Percentiles rank a stretch among this genome's conserved stretches.
phyloP scores from a whole-genome alignment of 192 early-diverging fungal species.

The Backusella macrospora region DNA sequence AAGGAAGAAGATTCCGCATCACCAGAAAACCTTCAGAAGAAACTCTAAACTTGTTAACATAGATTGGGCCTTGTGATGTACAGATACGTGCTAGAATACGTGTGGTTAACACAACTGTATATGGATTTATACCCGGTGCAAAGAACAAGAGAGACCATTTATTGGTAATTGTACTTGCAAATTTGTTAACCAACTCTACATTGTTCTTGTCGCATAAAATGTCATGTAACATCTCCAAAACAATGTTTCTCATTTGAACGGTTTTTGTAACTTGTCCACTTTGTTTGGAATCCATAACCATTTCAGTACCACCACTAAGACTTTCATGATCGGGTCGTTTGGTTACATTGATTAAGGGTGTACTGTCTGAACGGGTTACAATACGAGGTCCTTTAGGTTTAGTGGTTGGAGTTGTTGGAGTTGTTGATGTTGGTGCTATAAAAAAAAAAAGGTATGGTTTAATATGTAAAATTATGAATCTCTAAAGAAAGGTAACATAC shows the following conservation, averaged over 20 bases:
- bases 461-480: background rate
- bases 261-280: background rate
- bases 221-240: slow-evolving; percentile 69
- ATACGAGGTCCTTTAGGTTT: background rate
- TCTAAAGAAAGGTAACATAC: slow-evolving; percentile 29
- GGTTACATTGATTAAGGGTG: background rate
- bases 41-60: slow-evolving; percentile 53
- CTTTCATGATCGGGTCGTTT: background rate
- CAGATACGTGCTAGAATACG: slow-evolving; percentile 56
- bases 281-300: slow-evolving; percentile 24
- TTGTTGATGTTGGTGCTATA: background rate
- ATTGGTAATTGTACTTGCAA: slow-evolving; percentile 58
- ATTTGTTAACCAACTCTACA: slow-evolving; percentile 50
- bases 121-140: slow-evolving; percentile 51
- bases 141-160: slow-evolving; percentile 70
- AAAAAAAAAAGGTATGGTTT: background rate
- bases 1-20: slow-evolving; percentile 56
- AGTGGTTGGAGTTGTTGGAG: background rate
- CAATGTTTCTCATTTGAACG: slow-evolving; percentile 40
- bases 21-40: slow-evolving; percentile 59
- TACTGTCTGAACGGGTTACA: background rate
- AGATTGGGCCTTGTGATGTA: slow-evolving; percentile 47
- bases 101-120: slow-evolving; percentile 55
- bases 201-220: slow-evolving; percentile 57
- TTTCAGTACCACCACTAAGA: background rate